phyloP scores from a whole-genome alignment of 1,284 basidiomycete species.

The Cystobasidium sp. region DNA sequence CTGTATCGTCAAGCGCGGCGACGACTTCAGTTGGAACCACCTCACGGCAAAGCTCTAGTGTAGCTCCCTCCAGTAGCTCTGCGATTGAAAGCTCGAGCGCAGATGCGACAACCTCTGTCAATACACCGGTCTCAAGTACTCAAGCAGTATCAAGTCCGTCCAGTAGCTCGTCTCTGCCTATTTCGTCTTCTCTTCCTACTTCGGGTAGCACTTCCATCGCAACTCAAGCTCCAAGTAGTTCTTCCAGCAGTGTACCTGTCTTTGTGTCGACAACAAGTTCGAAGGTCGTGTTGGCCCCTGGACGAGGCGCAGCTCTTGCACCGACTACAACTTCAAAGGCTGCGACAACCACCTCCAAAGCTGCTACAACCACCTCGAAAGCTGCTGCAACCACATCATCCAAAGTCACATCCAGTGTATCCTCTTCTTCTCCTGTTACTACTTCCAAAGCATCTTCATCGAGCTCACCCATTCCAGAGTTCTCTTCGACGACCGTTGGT shows the following conservation, averaged over 20 bases:
- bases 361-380: no score
- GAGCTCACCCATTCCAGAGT: not conserved
- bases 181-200: no score
- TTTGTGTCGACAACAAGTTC: not conserved
- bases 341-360: not conserved
- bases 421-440: no score
- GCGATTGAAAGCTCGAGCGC: no score
- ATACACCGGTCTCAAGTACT: no score
- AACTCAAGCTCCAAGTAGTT: no score
- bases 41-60: not conserved
- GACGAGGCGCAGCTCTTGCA: not conserved
- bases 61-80: not conserved
- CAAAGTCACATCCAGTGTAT: no score
- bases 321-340: not conserved
- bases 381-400: no score
- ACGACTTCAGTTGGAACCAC: not conserved
- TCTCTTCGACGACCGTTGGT: slow-evolving; percentile 14
- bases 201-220: no score
- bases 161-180: no score
- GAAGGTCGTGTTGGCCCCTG: slow-evolving; percentile 4
- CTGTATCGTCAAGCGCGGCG: not conserved
- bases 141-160: no score
- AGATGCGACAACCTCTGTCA: no score
- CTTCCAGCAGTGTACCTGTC: not conserved
- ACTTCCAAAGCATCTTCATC: not conserved